Base-by-base conservation (phyloP, 2,329 filamentous ascomycete genomes). In the Alternaria sp. region DNA sequence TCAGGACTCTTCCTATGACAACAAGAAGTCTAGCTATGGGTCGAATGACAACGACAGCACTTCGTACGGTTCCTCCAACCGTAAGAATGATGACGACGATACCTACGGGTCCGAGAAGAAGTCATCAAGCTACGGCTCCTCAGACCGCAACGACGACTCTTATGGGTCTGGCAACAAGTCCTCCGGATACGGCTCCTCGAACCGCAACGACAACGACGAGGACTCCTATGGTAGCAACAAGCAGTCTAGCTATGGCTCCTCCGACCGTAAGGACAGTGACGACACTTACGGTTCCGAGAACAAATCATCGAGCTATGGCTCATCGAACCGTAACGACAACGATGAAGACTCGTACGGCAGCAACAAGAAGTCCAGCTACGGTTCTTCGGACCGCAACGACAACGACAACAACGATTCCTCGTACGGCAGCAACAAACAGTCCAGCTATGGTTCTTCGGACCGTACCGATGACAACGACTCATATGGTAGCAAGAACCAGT, bases 91-190 rank as follows among this genome's bases (percentile, higher is more conserved):
- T n/a, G 32, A 52, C 25, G 59, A 59, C 19, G 57, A 63, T 15
- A 51, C 62, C 10, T 66, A 63, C 21, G 61, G 63, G 13, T 40
- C 49, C 15, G 30, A 52, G 19, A 52, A 52, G 49, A 40, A 52
- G 44, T 62, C 57, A 0, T 62, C 57, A 0, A 43, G 55, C 47
- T 67, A 64, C 28, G 60, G 59, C 43, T 54, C 36, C 4, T 46
- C 53, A 2, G 54, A 60, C 21, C 52, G 54, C 45, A 50, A 58
- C n/a, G 51, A 67, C 43, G 43, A 61, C 28, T 59, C 59, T 6
- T 68, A 67, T 25, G 64, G 61, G 4, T 65, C 59, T 11, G 55
- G 32, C 54, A 67, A 65, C n/a, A 59, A 59, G 45, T 62, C 57
- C 55, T 65, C 57, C 9, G 50, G 56, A n/a, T 56, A 53, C 15